Percentiles rank a stretch among this genome's conserved stretches.
Conservation (phyloP, 345 rosid genomes). For the Cardamine chenopodiifolia region DNA sequence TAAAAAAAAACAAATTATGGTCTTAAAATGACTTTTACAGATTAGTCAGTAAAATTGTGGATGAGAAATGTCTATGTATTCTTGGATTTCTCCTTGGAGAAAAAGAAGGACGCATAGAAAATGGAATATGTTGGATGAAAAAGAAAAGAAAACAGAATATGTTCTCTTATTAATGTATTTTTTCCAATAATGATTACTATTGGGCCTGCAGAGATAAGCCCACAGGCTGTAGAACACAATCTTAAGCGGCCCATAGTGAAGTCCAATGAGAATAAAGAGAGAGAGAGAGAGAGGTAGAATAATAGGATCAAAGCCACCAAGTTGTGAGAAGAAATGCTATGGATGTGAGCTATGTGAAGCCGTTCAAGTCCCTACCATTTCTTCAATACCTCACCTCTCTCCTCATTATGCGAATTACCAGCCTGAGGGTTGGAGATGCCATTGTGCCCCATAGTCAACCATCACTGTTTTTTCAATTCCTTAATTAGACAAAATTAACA, state of each 20-base stretch:
- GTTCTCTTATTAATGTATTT: background rate
- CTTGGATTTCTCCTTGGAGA: background rate
- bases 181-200: background rate
- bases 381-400: conserved; percentile 35
- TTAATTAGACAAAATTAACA: conserved; percentile 7
- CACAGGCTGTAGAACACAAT: background rate
- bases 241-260: background rate
- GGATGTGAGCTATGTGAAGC: conserved; percentile 86
- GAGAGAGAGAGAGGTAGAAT: conserved; percentile 30
- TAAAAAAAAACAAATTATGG: background rate
- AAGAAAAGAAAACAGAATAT: background rate
- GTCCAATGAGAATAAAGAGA: conserved; percentile 17
- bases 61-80: background rate
- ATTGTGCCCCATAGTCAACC: conserved; percentile 56
- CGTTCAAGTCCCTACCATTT: conserved; percentile 64
- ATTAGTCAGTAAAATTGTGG: background rate
- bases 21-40: background rate
- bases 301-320: conserved; percentile 84
- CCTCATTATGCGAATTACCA: conserved; percentile 69
- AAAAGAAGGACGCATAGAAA: background rate
- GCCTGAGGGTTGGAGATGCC: conserved; percentile 92
- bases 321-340: conserved; percentile 69
- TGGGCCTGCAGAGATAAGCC: conserved; percentile 17
- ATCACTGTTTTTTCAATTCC: background rate
- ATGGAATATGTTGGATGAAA: background rate